Percentiles rank a stretch among this genome's conserved stretches.
Conservation (phyloP, 306 rosid genomes). For the Carpinus fangiana region DNA sequence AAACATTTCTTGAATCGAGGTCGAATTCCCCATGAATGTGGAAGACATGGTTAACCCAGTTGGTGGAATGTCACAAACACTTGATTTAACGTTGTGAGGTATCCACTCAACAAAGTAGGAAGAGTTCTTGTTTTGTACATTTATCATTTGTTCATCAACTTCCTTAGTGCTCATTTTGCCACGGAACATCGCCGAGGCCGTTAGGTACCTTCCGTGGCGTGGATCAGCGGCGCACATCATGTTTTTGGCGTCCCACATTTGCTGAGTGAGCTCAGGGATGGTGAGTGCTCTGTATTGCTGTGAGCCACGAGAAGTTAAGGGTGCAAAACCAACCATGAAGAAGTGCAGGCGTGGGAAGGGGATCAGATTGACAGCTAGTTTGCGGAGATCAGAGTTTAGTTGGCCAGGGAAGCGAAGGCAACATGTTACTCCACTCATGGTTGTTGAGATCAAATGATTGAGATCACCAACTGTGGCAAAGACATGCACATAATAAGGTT, state of each 20-base stretch:
- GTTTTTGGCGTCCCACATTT: slow-evolving; percentile 88
- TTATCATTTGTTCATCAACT: slow-evolving; percentile 81
- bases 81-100: slow-evolving; percentile 85
- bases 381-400: slow-evolving; percentile 85
- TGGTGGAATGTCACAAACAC: slow-evolving; percentile 88
- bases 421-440: slow-evolving; percentile 94
- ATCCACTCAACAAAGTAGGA: slow-evolving; percentile 89
- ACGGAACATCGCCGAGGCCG: slow-evolving; percentile 85
- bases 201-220: slow-evolving; percentile 77
- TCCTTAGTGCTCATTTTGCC: slow-evolving; percentile 95
- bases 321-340: slow-evolving; percentile 91
- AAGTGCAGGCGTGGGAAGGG: slow-evolving; percentile 84
- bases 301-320: slow-evolving; percentile 75
- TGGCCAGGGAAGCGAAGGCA: slow-evolving; percentile 92
- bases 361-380: slow-evolving; percentile 76
- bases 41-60: slow-evolving; percentile 77
- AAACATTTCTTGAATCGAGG: slow-evolving; percentile 89
- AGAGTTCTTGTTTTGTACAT: slow-evolving; percentile 87
- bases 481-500: neutral
- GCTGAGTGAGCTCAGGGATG: slow-evolving; percentile 88
- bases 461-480: slow-evolving; percentile 74
- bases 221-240: slow-evolving; percentile 96
- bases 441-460: slow-evolving; percentile 88
- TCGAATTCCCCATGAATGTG: slow-evolving; percentile 87
- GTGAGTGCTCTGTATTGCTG: slow-evolving; percentile 74